Base-by-base conservation (phyloP, 2,329 filamentous ascomycete genomes). In the Alternaria ventricosa region DNA sequence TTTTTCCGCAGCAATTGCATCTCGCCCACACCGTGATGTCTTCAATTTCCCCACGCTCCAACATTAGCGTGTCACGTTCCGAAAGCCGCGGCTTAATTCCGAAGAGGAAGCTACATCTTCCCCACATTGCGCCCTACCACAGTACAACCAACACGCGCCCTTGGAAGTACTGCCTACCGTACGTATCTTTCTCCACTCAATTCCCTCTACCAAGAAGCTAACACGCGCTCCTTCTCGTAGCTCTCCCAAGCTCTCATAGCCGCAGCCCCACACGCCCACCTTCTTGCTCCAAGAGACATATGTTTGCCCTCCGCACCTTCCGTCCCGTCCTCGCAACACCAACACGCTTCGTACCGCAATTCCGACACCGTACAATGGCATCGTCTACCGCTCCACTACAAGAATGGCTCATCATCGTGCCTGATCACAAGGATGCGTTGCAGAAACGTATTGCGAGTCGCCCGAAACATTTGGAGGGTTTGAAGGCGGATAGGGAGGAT, bases 321-420 rank as follows among this genome's bases (percentile, higher is more conserved):
- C 41, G 60, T 10, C 54, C 47, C 41, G 43, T 46, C 53, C 23
- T 46, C 6, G 10, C 33, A 51, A 30, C 18, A n/a, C 25, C 49
- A 28, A 10, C 22, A 18, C 41, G 22, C 11, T 25, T 8, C 10
- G 22, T 6, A 27, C n/a, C 43, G 15, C n/a, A 27, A 22, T 20
- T 56, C 33, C 43, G 43, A 9, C 36, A 28, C 15, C 61, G 65
- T 60, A 70, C 61, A 57, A 78, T 78, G 75, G 68, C 74, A 44
- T 70, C 67, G 1, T 50, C 22, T 5, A 20, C 47, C 3, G 60
- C 67, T 0, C 69, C 76, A 12, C 65, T 78, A 9, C 77, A 74
- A 30, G 84, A 86, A 78, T 86, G 84, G 84, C 80, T 86, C 57
- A 79, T 84, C 65, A 84, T 86, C 55, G 66, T 83, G 0, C 84